Conservation (phyloP, 768 basidiomycete genomes). For the Naganishia onofrii region DNA sequence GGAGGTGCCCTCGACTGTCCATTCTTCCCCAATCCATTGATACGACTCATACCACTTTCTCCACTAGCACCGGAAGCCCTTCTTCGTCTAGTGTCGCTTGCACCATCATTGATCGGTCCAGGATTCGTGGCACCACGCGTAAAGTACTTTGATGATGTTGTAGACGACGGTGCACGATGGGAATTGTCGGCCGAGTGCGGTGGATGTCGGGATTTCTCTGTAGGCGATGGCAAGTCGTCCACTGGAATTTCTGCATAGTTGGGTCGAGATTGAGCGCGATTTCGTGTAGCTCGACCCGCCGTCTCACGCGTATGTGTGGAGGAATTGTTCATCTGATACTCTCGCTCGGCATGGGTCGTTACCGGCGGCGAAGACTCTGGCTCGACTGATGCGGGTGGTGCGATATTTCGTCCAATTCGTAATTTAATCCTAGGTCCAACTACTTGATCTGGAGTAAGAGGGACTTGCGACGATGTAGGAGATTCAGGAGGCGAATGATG, state of each 20-base stretch:
- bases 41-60: slow-evolving; percentile 14
- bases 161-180: background rate
- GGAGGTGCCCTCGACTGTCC: background rate
- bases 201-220: background rate
- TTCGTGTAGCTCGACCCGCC: slow-evolving; percentile 4
- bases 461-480: background rate
- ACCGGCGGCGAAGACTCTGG: background rate
- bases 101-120: background rate
- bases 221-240: background rate
- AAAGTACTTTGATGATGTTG: slow-evolving; percentile 17
- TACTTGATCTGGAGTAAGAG: background rate
- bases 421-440: background rate
- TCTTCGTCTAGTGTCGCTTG: background rate
- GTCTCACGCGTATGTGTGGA: background rate
- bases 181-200: background rate
- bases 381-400: background rate
- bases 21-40: background rate
- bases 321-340: background rate
- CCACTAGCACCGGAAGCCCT: slow-evolving; percentile 8
- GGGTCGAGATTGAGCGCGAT: background rate
- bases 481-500: slow-evolving; percentile 1
- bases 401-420: background rate
- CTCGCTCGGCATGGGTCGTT: background rate
- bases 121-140: slow-evolving; percentile 1
- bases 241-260: background rate